phyloP scores from a whole-genome alignment of 2,329 filamentous ascomycete genomes.

The Phyllosticta paracitricarpa region DNA sequence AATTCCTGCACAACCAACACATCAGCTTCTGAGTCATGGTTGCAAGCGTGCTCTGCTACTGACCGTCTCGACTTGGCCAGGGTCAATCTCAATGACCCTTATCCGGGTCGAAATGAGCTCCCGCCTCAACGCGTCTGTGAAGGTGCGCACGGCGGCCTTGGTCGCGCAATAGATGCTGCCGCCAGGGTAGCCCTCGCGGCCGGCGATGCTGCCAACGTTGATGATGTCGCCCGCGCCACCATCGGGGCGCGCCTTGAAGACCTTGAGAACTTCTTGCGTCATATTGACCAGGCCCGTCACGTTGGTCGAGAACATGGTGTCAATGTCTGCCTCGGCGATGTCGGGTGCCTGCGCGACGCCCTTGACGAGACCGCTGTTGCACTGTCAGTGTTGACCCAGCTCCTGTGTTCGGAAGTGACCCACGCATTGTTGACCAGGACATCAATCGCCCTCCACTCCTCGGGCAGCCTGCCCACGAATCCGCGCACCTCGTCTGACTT shows the following conservation, averaged over 20 bases:
- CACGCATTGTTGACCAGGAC: constrained; percentile 95
- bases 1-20: constrained; percentile 48
- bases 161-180: constrained; percentile 90
- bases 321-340: constrained; percentile 72
- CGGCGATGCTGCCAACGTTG: constrained; percentile 89
- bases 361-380: constrained; percentile 70
- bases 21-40: not conserved
- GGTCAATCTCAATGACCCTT: constrained; percentile 78
- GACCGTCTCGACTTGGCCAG: constrained; percentile 78
- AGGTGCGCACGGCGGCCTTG: constrained; percentile 78
- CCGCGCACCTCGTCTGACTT: constrained; percentile 60
- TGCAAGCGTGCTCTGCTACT: not conserved
- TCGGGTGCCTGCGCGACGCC: constrained; percentile 77
- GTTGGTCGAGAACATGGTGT: constrained; percentile 84
- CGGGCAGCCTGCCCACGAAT: constrained; percentile 65
- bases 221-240: constrained; percentile 86
- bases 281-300: constrained; percentile 92
- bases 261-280: constrained; percentile 80
- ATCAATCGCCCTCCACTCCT: constrained; percentile 75
- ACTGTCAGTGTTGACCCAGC: not conserved
- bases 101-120: constrained; percentile 76
- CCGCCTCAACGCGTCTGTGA: constrained; percentile 72
- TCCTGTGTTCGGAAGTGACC: constrained; percentile 6
- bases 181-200: constrained; percentile 72
- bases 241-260: constrained; percentile 60